phyloP scores from a whole-genome alignment of 73 alveolate genomes.

The Uronychia binucleata region DNA sequence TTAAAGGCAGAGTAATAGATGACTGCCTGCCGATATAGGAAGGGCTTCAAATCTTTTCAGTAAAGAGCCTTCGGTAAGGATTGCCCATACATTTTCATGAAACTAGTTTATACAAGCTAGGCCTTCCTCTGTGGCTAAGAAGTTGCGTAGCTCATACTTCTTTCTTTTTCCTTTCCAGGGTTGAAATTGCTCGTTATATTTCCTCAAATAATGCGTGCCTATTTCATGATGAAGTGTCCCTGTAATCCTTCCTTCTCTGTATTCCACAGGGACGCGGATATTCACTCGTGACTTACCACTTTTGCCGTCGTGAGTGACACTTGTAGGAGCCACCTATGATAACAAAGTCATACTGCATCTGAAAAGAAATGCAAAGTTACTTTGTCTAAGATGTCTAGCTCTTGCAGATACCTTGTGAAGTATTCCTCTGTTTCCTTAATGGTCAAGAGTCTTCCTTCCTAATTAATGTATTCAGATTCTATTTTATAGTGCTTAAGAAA shows the following conservation, averaged over 20 bases:
- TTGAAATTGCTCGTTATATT: slow-evolving; percentile 56
- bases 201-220: slow-evolving; percentile 73
- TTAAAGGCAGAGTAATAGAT: slow-evolving; percentile 64
- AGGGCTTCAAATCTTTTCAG: slow-evolving; percentile 56
- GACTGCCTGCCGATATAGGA: slow-evolving; percentile 56
- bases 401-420: slow-evolving; percentile 36
- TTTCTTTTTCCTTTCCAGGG: slow-evolving; percentile 62
- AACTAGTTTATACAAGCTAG: slow-evolving; percentile 55
- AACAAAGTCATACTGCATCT: slow-evolving; percentile 19
- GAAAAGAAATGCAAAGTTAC: slow-evolving; percentile 43
- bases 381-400: slow-evolving; percentile 32
- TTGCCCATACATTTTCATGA: slow-evolving; percentile 12
- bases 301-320: slow-evolving; percentile 39
- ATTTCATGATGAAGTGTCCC: slow-evolving; percentile 73
- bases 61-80: slow-evolving; percentile 5
- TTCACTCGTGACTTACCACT: slow-evolving; percentile 40
- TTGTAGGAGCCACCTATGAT: slow-evolving; percentile 49
- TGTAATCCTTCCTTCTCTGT: slow-evolving; percentile 57
- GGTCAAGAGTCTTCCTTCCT: slow-evolving; percentile 41
- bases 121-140: slow-evolving; percentile 72
- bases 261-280: slow-evolving; percentile 63
- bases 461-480: slow-evolving; percentile 16
- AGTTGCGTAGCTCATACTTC: slow-evolving; percentile 55
- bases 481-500: slow-evolving; percentile 27
- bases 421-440: slow-evolving; percentile 56